These are phyloP conservation scores for Bombardia bombarda DNA, from an alignment of 495 filamentous ascomycete genomes.

Conservation along the genomic window DNA sequence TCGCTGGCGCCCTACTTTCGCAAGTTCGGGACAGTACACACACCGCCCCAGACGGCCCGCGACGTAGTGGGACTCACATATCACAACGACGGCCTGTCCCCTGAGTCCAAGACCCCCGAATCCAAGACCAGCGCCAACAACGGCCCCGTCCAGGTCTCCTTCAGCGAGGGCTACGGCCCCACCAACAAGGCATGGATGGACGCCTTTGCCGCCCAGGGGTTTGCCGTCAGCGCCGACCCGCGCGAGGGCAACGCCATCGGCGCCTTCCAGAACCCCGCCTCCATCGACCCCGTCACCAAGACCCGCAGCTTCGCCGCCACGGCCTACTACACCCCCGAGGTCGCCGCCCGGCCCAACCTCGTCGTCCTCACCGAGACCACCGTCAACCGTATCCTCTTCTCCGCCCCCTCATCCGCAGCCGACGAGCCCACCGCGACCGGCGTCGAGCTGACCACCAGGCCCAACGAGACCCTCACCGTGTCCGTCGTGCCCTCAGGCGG, in stretches of 20 bases:
- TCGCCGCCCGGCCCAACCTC: constrained; percentile 35
- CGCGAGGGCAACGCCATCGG: constrained; percentile 32
- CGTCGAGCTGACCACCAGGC: constrained; percentile 22
- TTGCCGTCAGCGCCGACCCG: constrained; percentile 28
- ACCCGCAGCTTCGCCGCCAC: constrained; percentile 30
- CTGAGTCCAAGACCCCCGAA: no score
- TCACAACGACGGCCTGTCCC: constrained; percentile 20
- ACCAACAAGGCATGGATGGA: constrained; percentile 31
- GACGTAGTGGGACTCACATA: constrained; percentile 26
- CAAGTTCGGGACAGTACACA: constrained; percentile 32
- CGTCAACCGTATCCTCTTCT: constrained; percentile 34
- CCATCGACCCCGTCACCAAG: constrained; percentile 33
- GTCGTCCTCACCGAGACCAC: constrained; percentile 36
- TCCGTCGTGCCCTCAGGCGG: constrained; percentile 24
- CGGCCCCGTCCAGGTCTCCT: constrained; percentile 35
- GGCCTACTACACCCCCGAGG: constrained; percentile 28
- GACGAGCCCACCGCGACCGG: constrained; percentile 23
- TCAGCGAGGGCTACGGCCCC: constrained; percentile 26
- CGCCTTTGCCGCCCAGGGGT: constrained; percentile 24
- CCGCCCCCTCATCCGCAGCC: constrained; percentile 2
- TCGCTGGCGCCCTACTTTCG: constrained; percentile 39
- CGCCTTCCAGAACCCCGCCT: constrained; percentile 35
- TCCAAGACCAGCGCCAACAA: constrained; percentile 7
- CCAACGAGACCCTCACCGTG: constrained; percentile 16
- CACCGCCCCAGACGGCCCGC: constrained; percentile 17